Evolutionary conservation across 2,329 filamentous ascomycete genomes (phyloP), one percentile per base, ranked within the genome.

Genomic region (Myriosclerotinia scirpicola): DNA sequence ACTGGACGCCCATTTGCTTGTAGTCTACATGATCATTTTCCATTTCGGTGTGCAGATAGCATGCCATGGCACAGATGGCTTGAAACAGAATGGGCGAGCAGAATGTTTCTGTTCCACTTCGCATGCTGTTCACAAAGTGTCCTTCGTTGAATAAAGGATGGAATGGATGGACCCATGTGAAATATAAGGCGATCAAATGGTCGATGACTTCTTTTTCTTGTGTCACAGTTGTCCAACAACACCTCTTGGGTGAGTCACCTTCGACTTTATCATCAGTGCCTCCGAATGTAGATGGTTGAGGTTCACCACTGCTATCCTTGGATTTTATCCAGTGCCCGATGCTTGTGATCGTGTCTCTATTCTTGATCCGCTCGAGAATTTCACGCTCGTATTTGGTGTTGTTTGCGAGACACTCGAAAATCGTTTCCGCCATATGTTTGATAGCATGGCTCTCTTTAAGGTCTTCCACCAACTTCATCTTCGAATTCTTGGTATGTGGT

Each of bases 151-250:
- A 77, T 48, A 77, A 59, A 26, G 75, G 75, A 62, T 76, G 73
- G n/a, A 76, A 72, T 4, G 76, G 76, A 67, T 77, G 76, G 7
- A 77, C 67, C 76, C 76, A 77, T 17, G 74, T 70, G 67, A 77
- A 77, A 61, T 76, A 77, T 17, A 77, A 67, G 44, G 73, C 70
- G 56, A 77, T 74, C 1, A 77, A 66, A 61, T 77, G 76, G 34
- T 76, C 67, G 34, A 76, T 54, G 17, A 75, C 56, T 1, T 65
- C 62, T 3, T 63, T 48, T 40, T 77, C 72, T 7, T 65, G 58
- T 2, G 71, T 75, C 34, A 77, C 74, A 20, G 64, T 59, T 14
- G 75, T 76, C 76, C 76, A 77, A 48, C 30, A 56, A 53, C 65
- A 61, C 3, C 22, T 38, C 9, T 64, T 55, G 12, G 64, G 46